Percentiles rank a stretch among this genome's conserved stretches.
phyloP scores from a whole-genome alignment of 345 rosid species.

The Physaria fendleri region DNA sequence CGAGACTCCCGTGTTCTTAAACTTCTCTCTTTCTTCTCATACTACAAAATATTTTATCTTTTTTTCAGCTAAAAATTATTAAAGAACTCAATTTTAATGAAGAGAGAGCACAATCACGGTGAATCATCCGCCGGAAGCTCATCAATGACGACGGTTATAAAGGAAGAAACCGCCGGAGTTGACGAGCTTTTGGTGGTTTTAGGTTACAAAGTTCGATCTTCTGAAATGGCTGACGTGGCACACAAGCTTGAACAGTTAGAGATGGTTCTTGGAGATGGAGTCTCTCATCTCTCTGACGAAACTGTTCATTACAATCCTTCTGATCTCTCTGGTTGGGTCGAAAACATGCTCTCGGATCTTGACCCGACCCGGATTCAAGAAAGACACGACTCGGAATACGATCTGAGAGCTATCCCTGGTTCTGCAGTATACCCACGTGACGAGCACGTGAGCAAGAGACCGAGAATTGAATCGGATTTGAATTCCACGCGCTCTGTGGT shows the following conservation, averaged over 20 bases:
- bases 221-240: slow-evolving; percentile 92
- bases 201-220: slow-evolving; percentile 73
- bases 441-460: slow-evolving; percentile 31
- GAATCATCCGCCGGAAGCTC: slow-evolving; percentile 29
- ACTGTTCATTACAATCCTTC: slow-evolving; percentile 78
- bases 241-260: slow-evolving; percentile 83
- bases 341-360: slow-evolving; percentile 61
- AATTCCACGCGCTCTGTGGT: slow-evolving; percentile 46
- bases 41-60: background rate
- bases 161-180: slow-evolving; percentile 60
- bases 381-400: slow-evolving; percentile 47
- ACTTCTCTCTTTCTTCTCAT: slow-evolving; percentile 23
- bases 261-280: slow-evolving; percentile 70
- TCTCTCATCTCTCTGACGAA: slow-evolving; percentile 46
- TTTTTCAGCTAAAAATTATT: slow-evolving; percentile 1
- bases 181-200: slow-evolving; percentile 73
- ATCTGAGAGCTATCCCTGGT: slow-evolving; percentile 78
- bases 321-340: slow-evolving; percentile 65
- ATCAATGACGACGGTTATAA: background rate
- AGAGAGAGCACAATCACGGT: slow-evolving; percentile 41
- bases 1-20: slow-evolving; percentile 38
- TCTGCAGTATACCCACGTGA: slow-evolving; percentile 46
- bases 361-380: slow-evolving; percentile 5
- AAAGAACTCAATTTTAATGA: slow-evolving; percentile 34
- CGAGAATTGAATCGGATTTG: slow-evolving; percentile 27